Conservation (phyloP, 2,329 filamentous ascomycete genomes). For the Diplodia sapinea region DNA sequence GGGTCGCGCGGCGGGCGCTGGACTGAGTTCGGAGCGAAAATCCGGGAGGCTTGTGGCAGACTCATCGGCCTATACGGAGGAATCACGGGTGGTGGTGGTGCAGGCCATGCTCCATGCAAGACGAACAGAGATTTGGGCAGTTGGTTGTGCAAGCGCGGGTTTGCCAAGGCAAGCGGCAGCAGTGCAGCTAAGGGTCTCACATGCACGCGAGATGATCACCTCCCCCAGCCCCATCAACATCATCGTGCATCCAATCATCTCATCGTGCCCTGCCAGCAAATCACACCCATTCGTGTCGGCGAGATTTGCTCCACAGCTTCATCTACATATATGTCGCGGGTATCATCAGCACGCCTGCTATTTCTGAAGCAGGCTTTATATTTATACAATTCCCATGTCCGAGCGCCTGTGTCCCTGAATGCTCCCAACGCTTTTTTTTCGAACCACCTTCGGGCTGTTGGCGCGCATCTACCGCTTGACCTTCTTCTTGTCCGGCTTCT, state of each 20-base stretch:
- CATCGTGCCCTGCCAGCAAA: not conserved
- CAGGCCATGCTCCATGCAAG: constrained; percentile 15
- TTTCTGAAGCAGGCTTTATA: not conserved
- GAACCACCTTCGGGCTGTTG: not conserved
- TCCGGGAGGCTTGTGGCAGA: constrained; percentile 4
- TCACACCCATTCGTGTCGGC: constrained; percentile 5
- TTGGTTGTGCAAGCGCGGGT: not conserved
- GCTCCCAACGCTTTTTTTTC: not conserved
- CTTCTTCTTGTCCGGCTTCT: constrained; percentile 69
- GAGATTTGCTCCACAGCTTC: constrained; percentile 22
- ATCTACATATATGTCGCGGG: constrained; percentile 20
- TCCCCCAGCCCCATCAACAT: constrained; percentile 1
- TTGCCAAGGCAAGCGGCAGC: constrained; percentile 14
- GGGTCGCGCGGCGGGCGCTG: constrained; percentile 10
- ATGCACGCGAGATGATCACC: constrained; percentile 21
- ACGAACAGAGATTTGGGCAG: not conserved
- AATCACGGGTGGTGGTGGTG: constrained; percentile 14
- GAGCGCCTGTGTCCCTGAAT: constrained; percentile 6
- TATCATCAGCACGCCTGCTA: constrained; percentile 10
- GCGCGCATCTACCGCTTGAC: constrained; percentile 32
- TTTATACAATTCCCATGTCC: constrained; percentile 7
- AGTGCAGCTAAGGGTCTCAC: constrained; percentile 13
- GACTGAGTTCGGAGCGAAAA: constrained; percentile 1
- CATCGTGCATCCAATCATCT: constrained; percentile 19
- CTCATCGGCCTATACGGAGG: constrained; percentile 17